Percentiles rank a stretch among this genome's conserved stretches.
Conservation (phyloP, 1,284 basidiomycete genomes). For the Trichosporon ovoides region DNA sequence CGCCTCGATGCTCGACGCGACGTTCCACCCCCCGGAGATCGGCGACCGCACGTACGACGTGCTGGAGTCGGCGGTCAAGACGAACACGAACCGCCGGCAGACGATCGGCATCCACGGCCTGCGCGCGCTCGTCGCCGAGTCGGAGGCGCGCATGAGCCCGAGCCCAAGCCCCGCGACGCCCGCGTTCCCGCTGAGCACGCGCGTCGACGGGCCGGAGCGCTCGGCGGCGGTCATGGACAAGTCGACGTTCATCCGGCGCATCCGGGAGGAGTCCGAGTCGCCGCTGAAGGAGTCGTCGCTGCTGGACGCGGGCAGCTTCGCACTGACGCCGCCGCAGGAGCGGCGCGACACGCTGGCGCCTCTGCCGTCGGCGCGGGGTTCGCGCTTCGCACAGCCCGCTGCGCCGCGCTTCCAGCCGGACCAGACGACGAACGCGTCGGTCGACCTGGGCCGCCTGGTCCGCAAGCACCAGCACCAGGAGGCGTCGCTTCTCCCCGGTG, state of each 20-base stretch:
- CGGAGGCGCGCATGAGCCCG: slow-evolving; percentile 1
- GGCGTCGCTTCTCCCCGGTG: neutral
- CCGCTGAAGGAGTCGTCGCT: slow-evolving; percentile 4
- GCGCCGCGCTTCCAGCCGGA: slow-evolving; percentile 1
- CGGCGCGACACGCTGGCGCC: neutral
- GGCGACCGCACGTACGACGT: slow-evolving; percentile 22
- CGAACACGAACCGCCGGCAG: slow-evolving; percentile 12
- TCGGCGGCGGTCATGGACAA: slow-evolving; percentile 1
- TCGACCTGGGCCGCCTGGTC: neutral
- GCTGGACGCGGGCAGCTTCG: slow-evolving; percentile 16
- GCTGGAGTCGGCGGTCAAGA: slow-evolving; percentile 18
- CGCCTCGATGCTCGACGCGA: slow-evolving; percentile 12
- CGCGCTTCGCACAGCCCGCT: neutral
- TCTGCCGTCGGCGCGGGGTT: neutral
- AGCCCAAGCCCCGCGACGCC: neutral
- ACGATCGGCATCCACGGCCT: neutral
- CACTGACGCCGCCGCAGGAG: slow-evolving; percentile 16
- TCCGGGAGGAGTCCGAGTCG: slow-evolving; percentile 1
- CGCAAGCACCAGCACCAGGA: neutral
- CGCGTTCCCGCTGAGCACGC: neutral
- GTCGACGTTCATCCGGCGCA: slow-evolving; percentile 2
- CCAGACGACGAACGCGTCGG: neutral
- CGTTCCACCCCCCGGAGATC: slow-evolving; percentile 8
- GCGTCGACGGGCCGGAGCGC: neutral
- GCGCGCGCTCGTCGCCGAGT: neutral